Percentiles rank a stretch among this genome's conserved stretches.
phyloP scores from a whole-genome alignment of 2,329 filamentous ascomycete genomes.

The Ascochyta lentis region DNA sequence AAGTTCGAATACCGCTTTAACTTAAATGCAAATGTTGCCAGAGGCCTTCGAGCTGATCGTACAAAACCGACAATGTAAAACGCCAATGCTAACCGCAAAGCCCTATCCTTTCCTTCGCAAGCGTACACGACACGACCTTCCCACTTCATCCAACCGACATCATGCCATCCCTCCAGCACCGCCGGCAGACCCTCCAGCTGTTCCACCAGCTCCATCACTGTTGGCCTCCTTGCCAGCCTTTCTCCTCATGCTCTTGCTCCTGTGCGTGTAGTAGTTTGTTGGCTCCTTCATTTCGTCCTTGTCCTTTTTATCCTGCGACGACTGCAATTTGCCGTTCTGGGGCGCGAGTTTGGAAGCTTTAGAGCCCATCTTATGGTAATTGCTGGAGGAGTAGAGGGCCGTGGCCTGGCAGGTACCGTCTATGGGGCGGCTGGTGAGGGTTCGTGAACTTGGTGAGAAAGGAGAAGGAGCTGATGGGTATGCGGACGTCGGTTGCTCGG shows the following conservation, averaged over 20 bases:
- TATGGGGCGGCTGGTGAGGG: neutral
- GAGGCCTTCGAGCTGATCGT: neutral
- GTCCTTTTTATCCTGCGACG: conserved; percentile 30
- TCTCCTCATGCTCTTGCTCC: conserved; percentile 43
- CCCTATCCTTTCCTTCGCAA: neutral
- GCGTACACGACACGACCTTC: no score
- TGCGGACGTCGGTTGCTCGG: conserved; percentile 18
- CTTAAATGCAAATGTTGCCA: no score
- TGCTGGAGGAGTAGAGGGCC: neutral
- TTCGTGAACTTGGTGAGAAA: neutral
- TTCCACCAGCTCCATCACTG: conserved; percentile 14
- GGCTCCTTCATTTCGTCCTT: conserved; percentile 47
- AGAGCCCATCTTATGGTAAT: conserved; percentile 37
- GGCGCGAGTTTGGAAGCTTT: conserved; percentile 34
- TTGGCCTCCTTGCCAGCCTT: conserved; percentile 36
- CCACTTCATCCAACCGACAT: neutral
- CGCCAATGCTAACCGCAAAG: neutral
- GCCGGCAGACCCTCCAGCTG: conserved; percentile 20
- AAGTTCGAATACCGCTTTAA: no score
- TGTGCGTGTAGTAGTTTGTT: conserved; percentile 41
- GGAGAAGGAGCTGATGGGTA: conserved; percentile 11
- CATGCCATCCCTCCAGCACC: conserved; percentile 13
- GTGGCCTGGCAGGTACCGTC: neutral
- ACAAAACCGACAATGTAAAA: neutral
- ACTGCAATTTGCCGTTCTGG: conserved; percentile 29